Conservation (phyloP, 441 rosid genomes). For the Raphanus hybrid region DNA sequence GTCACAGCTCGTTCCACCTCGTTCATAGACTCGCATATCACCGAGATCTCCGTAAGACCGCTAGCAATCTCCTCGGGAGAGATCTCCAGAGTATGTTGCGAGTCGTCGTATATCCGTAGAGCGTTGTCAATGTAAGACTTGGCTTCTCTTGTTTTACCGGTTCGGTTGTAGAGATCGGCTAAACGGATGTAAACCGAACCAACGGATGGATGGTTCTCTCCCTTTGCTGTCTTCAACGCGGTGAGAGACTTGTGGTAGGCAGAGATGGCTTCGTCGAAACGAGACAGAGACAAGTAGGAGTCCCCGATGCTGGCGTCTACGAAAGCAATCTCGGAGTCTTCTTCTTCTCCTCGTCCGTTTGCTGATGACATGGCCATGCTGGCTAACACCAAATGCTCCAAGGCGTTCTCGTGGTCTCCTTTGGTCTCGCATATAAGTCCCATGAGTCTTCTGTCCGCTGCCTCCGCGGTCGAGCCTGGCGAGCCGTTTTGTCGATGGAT, state of each 20-base stretch:
- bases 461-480: constrained; percentile 64
- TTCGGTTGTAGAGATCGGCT: constrained; percentile 68
- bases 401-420: constrained; percentile 74
- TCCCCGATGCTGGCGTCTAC: constrained; percentile 79
- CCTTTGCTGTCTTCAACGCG: constrained; percentile 61
- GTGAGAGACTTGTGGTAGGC: constrained; percentile 82
- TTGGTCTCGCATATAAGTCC: constrained; percentile 78
- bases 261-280: constrained; percentile 68
- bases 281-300: constrained; percentile 63
- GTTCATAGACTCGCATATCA: constrained; percentile 70
- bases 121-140: constrained; percentile 72
- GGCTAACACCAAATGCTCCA: constrained; percentile 76
- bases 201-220: constrained; percentile 74
- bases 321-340: constrained; percentile 56
- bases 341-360: constrained; percentile 64
- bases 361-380: constrained; percentile 73
- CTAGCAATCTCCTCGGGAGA: constrained; percentile 74
- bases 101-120: constrained; percentile 65
- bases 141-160: constrained; percentile 69
- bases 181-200: constrained; percentile 72
- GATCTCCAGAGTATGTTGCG: constrained; percentile 49
- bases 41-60: constrained; percentile 67
- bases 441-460: constrained; percentile 77
- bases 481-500: constrained; percentile 59
- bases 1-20: constrained; percentile 67